Evolutionary conservation across 2,329 filamentous ascomycete genomes (phyloP), one percentile per base, ranked within the genome.

Genomic region (Aaosphaeria pasadenensis): DNA sequence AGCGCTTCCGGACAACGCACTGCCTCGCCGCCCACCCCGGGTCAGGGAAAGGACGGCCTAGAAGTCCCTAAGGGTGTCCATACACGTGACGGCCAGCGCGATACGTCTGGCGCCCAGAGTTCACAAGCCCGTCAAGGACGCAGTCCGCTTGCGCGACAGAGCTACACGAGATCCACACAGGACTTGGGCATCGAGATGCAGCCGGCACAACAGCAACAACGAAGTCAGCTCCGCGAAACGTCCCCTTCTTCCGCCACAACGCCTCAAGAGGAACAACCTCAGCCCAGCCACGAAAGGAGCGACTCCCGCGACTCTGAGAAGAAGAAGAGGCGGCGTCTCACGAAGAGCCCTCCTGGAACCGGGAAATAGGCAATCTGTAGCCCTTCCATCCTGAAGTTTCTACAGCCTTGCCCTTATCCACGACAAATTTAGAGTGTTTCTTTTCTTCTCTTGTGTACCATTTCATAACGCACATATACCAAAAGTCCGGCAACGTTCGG

Each of bases 141-240:
- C 30, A 76, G 73, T 49, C 75, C 75, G 2, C 66, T 78, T 17
- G 74, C 74, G 4, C 67, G 73, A 40, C 69, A 71, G 50, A 75
- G 73, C 53, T 75, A 74, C 51, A 60, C 68, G n/a, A 51, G 64
- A 35, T 66, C 62, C 4, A 60, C 62, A 36, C 56, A 67, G 4
- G 62, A 64, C 11, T 31, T 55, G 6, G 63, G 56, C 28, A 65
- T 67, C 33, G 70, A 73, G 55, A 54, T 72, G 50, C 59, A 59
- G 36, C 51, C 60, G 36, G 63, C 63, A 35, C 59, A 68, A 47
- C 67, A 64, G 30, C 63, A 70, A 49, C 60, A 61, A 42, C 57
- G 49, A 33, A 60, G 64, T 48, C 36, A 68, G 44, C 62, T 67
- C 59, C 65, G 66, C 36, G 65, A 68, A 30, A 60, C 64, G 5